A percentile compares a stretch with the other conserved stretches of the same genome.
Evolutionary conservation across 1,284 basidiomycete genomes (phyloP).

Genomic region (Wallemia ichthyophaga): DNA sequence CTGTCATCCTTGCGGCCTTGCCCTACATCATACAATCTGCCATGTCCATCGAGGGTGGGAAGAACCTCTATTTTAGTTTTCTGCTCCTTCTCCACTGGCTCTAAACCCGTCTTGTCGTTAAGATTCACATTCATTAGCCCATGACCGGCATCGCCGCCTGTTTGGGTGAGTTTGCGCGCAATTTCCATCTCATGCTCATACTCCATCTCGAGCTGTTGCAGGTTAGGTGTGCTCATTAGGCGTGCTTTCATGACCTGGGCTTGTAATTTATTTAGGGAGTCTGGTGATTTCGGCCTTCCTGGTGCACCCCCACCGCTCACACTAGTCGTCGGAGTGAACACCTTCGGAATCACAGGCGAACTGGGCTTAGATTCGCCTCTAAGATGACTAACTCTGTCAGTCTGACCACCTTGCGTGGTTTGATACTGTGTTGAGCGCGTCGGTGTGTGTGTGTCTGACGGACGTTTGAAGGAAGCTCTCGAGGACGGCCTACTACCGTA

Average conservation of each 20-base stretch:
- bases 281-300: conserved; percentile 14
- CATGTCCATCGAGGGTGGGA: conserved; percentile 62
- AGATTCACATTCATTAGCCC: conserved; percentile 9
- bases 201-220: conserved; percentile 41
- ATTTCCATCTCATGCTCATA: conserved; percentile 34
- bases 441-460: conserved; percentile 21
- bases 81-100: conserved; percentile 6
- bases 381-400: neutral
- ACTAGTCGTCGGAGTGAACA: conserved; percentile 37
- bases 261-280: conserved; percentile 64
- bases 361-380: neutral
- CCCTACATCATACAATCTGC: conserved; percentile 72
- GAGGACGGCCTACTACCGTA: conserved; percentile 22
- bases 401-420: neutral
- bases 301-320: too few species aligned
- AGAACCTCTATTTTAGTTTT: conserved; percentile 37
- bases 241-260: conserved; percentile 76
- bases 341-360: conserved; percentile 50
- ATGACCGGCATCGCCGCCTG: conserved; percentile 18
- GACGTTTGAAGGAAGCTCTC: conserved; percentile 45
- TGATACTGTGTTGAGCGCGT: neutral
- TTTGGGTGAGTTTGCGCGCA: conserved; percentile 15
- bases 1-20: conserved; percentile 23
- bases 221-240: conserved; percentile 42
- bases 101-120: conserved; percentile 9